Base-by-base conservation (phyloP, 345 rosid species). In the Trapa bicornis region DNA sequence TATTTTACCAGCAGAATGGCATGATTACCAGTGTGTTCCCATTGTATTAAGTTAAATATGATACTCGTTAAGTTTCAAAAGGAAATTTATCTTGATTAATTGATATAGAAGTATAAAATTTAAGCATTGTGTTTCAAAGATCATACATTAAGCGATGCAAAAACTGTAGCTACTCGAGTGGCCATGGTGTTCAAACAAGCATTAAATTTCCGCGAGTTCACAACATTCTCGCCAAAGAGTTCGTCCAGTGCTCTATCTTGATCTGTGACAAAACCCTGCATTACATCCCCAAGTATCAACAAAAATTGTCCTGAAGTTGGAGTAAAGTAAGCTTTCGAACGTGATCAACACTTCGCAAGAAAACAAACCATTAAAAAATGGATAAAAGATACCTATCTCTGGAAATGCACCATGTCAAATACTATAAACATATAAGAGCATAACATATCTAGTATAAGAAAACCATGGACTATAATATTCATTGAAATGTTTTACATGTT, bases 221-320 rank as follows among this genome's bases (percentile, higher is more conserved):
- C 85, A 70, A 76, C 89, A 63, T 78, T 79, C 64, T 80, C 78
- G 75, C 83, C 79, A 70, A 80, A 86, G 70, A 93, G 88, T 35
- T 81, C 89, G 47, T 74, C 83, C 53, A 89, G 65, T 36, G 96
- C 94, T 70, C 79, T 82, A 17, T 89, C 96, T 16, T 93, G 98
- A 69, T 93, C 98, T 69, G 98, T 93, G 61, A 85, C 69, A 81
- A 93, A 93, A 60, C 79, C 98, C 98, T 92, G 88, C 36, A 52
- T 58, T 12, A 35, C 63, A 58, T 8, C 32, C 1, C 16, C 13
- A 33, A 33, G 37, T 29, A 29, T 2, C 8, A 56, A 32, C 29
- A 57, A 57, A 50, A 33, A 29, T 57, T 33, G 16, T 58, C 63
- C 3, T 33, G 63, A 32, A 11, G 16, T 11, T 5, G 63, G 37